Base-by-base conservation (phyloP, 768 basidiomycete species). In the Agrocybe pediades region DNA sequence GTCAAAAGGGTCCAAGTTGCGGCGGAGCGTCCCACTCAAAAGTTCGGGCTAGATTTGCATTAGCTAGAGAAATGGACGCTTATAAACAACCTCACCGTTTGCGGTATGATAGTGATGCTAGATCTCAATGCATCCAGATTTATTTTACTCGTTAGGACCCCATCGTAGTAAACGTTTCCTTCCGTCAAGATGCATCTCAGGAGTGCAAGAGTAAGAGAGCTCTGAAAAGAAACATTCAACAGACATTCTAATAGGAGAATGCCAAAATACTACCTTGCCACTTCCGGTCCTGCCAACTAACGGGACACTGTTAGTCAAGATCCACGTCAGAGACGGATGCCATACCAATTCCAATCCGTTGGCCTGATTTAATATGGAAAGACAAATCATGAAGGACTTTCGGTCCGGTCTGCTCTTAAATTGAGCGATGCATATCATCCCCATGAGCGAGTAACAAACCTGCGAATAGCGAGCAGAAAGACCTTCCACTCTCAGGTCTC, bases 1-100 rank as follows among this genome's bases (percentile, higher is more conserved):
- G 16, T 75, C 72, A 59, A 87, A 86, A 0, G 85, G 86, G 62
- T 88, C 87, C 29, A 88, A 66, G 61, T 90, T 88, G 56, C 77
- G 77, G 7, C 87, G 71, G 2, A 89, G 70, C 3, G 82, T 82
- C 17, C 60, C 87, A 17, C 77, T 75, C 56, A 87, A 75, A 4
- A 88, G 72, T 46, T 74, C 75, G 30, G 75, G 75, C 75, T 76
- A 26, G 21, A 23, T 19, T 46, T 63, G 23, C 49, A 80, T 80
- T 74, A 43, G 77, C 73, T 2, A 70, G 69, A 41, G 72, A 74
- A 3, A 73, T 79, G 13, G 9, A 19, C 0, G 41, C 26, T 27
- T n/a, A n/a, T n/a, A n/a, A n/a, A 44, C 9, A 6, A 20, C 30
- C 51, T 11, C 27, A 75, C 77, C n/a, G 75, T 66, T 58, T 82